These are phyloP conservation scores for Beauveria asiatica DNA, from an alignment of 2,329 filamentous ascomycete genomes.

Conservation along the genomic window DNA sequence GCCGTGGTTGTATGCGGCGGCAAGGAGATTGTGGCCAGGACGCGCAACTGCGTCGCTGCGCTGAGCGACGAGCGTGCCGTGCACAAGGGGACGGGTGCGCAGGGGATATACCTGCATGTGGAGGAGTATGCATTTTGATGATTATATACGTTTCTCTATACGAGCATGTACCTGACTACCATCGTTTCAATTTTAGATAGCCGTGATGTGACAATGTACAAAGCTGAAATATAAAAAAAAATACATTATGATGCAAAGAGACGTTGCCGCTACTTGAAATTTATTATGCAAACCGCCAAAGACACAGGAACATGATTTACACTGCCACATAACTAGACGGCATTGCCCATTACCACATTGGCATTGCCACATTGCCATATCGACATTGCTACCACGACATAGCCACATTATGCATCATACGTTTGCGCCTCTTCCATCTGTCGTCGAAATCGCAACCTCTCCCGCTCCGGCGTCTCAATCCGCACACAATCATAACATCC, in stretches of 20 bases:
- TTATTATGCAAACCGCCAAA: too few species aligned
- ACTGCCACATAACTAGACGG: too few species aligned
- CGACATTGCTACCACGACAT: too few species aligned
- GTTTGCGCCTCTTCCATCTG: constrained; percentile 7
- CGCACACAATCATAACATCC: constrained; percentile 19
- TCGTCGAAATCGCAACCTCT: neutral
- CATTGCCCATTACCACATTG: too few species aligned
- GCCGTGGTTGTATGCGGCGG: constrained; percentile 53
- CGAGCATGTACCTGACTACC: neutral
- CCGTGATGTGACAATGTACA: too few species aligned
- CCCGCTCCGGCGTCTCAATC: neutral
- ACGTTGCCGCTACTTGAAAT: too few species aligned
- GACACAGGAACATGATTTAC: too few species aligned
- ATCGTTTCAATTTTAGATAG: too few species aligned
- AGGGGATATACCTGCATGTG: constrained; percentile 52
- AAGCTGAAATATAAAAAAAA: too few species aligned
- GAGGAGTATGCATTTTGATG: constrained; percentile 49
- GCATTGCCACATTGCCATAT: too few species aligned
- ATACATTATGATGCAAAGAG: too few species aligned
- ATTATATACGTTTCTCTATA: neutral
- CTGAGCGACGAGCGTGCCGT: constrained; percentile 54
- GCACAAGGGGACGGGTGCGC: constrained; percentile 55
- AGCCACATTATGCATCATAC: neutral
- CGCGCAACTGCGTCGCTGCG: constrained; percentile 46
- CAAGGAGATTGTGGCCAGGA: constrained; percentile 41